These are phyloP conservation scores for Solanum hybrid DNA, from an alignment of 305 asterid genomes.

Conservation along the genomic window DNA sequence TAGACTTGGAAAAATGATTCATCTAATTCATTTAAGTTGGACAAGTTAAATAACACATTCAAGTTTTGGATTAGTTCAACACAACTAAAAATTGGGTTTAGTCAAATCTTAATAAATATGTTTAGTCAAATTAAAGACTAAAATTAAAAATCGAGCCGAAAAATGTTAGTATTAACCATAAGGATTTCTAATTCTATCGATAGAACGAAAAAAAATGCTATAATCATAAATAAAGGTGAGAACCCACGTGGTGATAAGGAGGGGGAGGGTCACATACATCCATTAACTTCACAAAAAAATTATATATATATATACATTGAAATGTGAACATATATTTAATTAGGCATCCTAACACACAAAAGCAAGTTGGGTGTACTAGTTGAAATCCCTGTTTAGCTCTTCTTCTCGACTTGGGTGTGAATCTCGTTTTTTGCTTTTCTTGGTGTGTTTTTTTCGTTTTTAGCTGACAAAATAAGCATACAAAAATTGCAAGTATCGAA, in stretches of 20 bases:
- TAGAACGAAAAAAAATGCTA: too few relatives aligned
- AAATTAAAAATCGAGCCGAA: neutral
- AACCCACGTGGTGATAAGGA: neutral
- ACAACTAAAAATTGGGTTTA: too few relatives aligned
- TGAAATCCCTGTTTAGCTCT: neutral
- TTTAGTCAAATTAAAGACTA: too few relatives aligned
- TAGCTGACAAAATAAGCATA: neutral
- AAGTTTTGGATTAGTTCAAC: too few relatives aligned
- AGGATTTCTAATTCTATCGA: too few relatives aligned
- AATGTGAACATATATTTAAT: too few relatives aligned
- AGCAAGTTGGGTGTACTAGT: neutral
- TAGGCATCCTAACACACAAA: neutral
- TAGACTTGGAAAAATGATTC: too few relatives aligned
- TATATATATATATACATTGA: too few relatives aligned
- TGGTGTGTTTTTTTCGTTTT: neutral
- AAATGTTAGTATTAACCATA: neutral
- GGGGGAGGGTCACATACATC: neutral
- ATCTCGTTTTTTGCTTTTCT: neutral
- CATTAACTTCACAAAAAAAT: too few relatives aligned
- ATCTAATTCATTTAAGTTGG: too few relatives aligned
- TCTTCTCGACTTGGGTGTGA: neutral
- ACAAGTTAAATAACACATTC: too few relatives aligned
- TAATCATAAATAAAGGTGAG: neutral
- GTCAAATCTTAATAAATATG: too few relatives aligned
- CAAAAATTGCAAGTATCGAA: neutral